phyloP scores from a whole-genome alignment of 225 moss, liverwort and hornwort species.

The Pseudisothecium myosuroides region DNA sequence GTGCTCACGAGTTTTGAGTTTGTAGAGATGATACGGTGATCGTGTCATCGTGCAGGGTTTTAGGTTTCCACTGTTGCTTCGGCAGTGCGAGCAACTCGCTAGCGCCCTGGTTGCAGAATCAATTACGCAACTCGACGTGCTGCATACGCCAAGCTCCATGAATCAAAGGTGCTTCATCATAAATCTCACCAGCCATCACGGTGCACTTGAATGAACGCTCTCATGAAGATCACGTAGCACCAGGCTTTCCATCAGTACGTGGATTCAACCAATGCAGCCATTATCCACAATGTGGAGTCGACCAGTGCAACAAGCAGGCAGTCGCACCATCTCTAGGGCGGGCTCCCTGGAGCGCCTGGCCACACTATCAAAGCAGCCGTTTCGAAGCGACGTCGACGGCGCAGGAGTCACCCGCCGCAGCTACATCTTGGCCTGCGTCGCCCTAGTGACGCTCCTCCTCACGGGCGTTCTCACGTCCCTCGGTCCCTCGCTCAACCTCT shows the following conservation, averaged over 20 bases:
- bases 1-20: neutral
- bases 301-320: neutral
- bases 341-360: neutral
- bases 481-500: neutral
- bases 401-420: neutral
- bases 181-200: neutral
- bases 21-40: neutral
- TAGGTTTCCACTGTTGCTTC: neutral
- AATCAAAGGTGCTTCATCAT: neutral
- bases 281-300: neutral
- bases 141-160: neutral
- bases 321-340: neutral
- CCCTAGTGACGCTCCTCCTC: conserved; percentile 19
- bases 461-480: conserved; percentile 5
- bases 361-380: neutral
- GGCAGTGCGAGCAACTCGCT: neutral
- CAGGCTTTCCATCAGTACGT: neutral
- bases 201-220: neutral
- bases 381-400: neutral
- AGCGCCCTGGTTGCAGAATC: neutral
- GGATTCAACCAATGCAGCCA: neutral
- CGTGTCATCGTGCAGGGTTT: neutral
- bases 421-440: conserved; percentile 2
- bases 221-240: neutral
- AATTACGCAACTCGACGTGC: neutral